Percentiles rank a stretch among this genome's conserved stretches.
These are phyloP conservation scores for Austroboletus festivus DNA, from an alignment of 768 basidiomycete genomes.

Conservation along the genomic window DNA sequence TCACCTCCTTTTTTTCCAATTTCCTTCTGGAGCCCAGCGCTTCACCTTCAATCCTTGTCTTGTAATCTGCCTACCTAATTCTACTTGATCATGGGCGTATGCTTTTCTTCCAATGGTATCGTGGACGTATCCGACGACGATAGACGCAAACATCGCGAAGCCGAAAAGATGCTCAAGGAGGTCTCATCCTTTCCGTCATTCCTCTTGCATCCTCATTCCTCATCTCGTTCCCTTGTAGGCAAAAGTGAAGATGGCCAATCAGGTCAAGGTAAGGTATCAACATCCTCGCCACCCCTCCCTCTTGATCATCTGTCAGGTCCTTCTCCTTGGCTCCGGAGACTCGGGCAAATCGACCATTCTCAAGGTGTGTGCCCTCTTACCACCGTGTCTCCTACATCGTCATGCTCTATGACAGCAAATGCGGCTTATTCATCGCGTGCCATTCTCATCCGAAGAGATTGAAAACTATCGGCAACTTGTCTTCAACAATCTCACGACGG, in stretches of 20 bases:
- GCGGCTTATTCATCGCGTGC: constrained; percentile 88
- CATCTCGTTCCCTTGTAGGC: constrained; percentile 44
- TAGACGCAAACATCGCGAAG: constrained; percentile 60
- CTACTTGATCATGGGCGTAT: constrained; percentile 61
- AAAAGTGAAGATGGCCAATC: constrained; percentile 63
- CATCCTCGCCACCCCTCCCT: not conserved
- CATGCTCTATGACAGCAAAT: constrained; percentile 65
- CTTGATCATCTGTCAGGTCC: constrained; percentile 49
- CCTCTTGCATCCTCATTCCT: not conserved
- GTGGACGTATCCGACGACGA: constrained; percentile 69
- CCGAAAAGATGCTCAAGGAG: constrained; percentile 76
- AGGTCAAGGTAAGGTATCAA: constrained; percentile 61
- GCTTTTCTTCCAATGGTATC: constrained; percentile 59
- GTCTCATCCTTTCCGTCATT: constrained; percentile 35
- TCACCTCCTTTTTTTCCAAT: not conserved
- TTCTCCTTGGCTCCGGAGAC: constrained; percentile 90
- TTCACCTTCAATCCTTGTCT: constrained; percentile 1
- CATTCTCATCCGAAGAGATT: constrained; percentile 78
- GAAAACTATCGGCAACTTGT: constrained; percentile 90
- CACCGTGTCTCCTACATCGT: not conserved
- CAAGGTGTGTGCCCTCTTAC: constrained; percentile 51
- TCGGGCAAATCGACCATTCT: constrained; percentile 91
- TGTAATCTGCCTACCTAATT: constrained; percentile 6
- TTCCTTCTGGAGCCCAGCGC: constrained; percentile 14
- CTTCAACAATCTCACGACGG: constrained; percentile 88